Evolutionary conservation across 495 filamentous ascomycete genomes (phyloP), one percentile per base, ranked within the genome.

Genomic region (Letharia lupina): DNA sequence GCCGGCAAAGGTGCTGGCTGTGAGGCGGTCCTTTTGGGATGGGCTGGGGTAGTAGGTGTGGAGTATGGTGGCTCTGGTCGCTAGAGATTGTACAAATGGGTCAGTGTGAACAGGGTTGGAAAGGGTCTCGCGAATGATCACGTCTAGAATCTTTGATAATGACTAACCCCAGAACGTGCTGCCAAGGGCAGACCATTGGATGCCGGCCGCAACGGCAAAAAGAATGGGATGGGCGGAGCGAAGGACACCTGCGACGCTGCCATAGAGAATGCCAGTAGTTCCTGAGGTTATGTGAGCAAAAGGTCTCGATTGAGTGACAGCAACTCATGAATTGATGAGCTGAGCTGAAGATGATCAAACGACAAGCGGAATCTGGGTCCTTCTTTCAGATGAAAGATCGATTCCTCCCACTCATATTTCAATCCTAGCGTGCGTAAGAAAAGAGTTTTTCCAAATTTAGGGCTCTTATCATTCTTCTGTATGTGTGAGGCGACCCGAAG

Each of bases 101-200:
- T 45, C 40, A 39, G 52, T 12, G 61, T 28, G 5, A 11, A 62
- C 15, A 23, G 16, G 37, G 2, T 42, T 9, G 33, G 31, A 41
- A 64, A 28, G 60, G 42, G 28, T n/a, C 37, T 56, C 48, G 45
- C 33, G 4, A 1, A 31, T 35, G 9, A 41, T 56, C 31, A n/a
- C 13, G 52, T 1, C 31, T 13, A 18, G 28, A 35, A 18, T 8
- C 31, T 31, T 35, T 18, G 31, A 56, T 13, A 12, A 42, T 45
- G 35, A 76, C 77, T 70, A 76, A 95, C 90, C 89, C 80, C 84
- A 90, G 74, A 87, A 98, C 23, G 85, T 87, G 56, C 81, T 83
- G 40, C 91, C 91, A 56, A 95, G 82, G 48, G 81, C 77, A 76
- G 88, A 89, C 83, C 89, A 96, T 76, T 96, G 91, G 50, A 89